These are phyloP conservation scores for Rubia balearica DNA, from an alignment of 305 asterid species.

Conservation along the genomic window DNA sequence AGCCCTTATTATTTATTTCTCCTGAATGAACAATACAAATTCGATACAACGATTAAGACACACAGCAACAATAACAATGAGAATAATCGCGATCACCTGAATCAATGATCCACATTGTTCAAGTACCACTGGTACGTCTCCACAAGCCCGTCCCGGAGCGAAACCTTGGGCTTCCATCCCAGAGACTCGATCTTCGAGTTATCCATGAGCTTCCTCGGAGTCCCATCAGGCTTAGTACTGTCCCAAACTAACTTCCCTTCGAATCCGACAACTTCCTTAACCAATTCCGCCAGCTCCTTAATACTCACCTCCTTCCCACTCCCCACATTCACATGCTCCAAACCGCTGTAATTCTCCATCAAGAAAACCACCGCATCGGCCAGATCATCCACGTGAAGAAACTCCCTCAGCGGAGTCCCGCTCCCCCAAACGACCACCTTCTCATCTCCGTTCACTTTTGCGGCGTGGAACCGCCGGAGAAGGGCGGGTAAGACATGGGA, in stretches of 20 bases:
- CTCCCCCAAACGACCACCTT: constrained; percentile 91
- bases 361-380: constrained; percentile 75
- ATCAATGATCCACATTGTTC: constrained; percentile 52
- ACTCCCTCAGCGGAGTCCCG: constrained; percentile 85
- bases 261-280: constrained; percentile 81
- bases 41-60: not conserved
- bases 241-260: constrained; percentile 83
- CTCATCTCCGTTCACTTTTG: constrained; percentile 41
- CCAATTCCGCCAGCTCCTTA: constrained; percentile 82
- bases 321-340: constrained; percentile 89
- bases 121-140: constrained; percentile 82
- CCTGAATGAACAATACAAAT: no score
- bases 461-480: constrained; percentile 77
- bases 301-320: constrained; percentile 86
- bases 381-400: constrained; percentile 81
- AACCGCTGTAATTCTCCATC: constrained; percentile 59
- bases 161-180: constrained; percentile 84
- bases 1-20: no score
- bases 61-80: not conserved
- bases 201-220: constrained; percentile 96
- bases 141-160: constrained; percentile 69
- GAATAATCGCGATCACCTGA: constrained; percentile 22
- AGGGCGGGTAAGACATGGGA: constrained; percentile 90
- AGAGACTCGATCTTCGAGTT: constrained; percentile 58
- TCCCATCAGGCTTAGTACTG: constrained; percentile 79